Base-by-base conservation (phyloP, 306 rosid species). In the Cicer judaicum region DNA sequence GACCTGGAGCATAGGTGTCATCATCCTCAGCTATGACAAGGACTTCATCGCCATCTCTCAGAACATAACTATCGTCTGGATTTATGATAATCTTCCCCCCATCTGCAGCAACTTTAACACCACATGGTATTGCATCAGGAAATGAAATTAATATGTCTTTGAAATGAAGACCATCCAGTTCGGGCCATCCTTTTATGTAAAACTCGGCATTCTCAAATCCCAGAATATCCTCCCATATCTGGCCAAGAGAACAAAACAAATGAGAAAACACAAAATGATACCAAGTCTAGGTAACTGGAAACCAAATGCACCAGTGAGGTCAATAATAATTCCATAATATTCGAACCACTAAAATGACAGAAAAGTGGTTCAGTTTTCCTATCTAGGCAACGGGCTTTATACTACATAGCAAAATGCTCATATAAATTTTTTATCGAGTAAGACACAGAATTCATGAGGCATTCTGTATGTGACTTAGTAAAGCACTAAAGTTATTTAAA, bases 21-120 rank as follows among this genome's bases (percentile, higher is more conserved):
- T 93, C 98, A 84, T 91, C 98, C 84, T 93, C 98, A 19, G 98
- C 98, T 78, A 93, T 93, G 73, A 93, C 98, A 73, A 93, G 97
- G 77, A 93, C 78, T 87, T 93, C 98, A 84, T 93, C 98, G 76
- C 91, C 91, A 24, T 89, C 92, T 85, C 85, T 86, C 68, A 93
- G 74, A 70, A 91, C 85, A 82, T 91, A 93, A 71, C 54, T 74
- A 79, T 91, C 90, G 74, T 93, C 98, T 50, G 98, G 98, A 82
- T 93, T 93, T 70, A 93, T 74, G 63, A 84, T 60, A 83, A 93
- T 93, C 87, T 84, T 90, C 46, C 97, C 97, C 73, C 84, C 83
- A n/a, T 91, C 91, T 43, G 94, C 87, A 57, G 97, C 94, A 55
- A 93, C 89, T 89, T 93, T 93, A 76, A 93, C 64, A 81, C 98